Evolutionary conservation across 768 basidiomycete genomes (phyloP).

Genomic region (Trametes maxima): DNA sequence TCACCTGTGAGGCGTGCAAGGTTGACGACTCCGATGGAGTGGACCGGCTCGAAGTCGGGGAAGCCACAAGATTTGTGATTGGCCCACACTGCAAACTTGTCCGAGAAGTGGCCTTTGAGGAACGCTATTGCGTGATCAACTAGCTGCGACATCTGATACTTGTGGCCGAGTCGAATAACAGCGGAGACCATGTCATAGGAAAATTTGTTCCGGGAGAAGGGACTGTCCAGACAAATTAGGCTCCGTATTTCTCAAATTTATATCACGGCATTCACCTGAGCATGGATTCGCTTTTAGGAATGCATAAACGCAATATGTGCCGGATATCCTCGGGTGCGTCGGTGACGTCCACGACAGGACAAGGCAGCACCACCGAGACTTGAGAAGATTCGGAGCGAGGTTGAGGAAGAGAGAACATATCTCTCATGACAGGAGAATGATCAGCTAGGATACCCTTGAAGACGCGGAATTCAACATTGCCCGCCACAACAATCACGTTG

Average conservation of each 20-base stretch:
- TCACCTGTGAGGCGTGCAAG: constrained; percentile 11
- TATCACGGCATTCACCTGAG: not conserved
- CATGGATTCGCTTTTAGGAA: not conserved
- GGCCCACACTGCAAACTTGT: constrained; percentile 4
- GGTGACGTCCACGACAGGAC: not conserved
- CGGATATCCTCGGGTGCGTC: not conserved
- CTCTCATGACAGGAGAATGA: constrained; percentile 29
- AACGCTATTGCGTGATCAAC: not conserved
- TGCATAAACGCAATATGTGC: not conserved
- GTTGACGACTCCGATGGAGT: constrained; percentile 13
- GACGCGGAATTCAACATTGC: constrained; percentile 30
- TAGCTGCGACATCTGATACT: constrained; percentile 16
- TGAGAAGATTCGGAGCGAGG: not conserved
- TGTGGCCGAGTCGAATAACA: constrained; percentile 12
- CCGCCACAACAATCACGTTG: constrained; percentile 31
- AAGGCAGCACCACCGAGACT: not conserved
- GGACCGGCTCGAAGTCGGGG: not conserved
- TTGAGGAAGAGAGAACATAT: constrained; percentile 19
- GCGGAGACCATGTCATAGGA: constrained; percentile 1
- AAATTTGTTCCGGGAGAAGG: not conserved
- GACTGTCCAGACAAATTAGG: not conserved
- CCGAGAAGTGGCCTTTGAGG: constrained; percentile 7
- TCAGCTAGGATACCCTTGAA: constrained; percentile 28
- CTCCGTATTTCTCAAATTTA: not conserved
- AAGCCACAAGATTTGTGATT: not conserved